Evolutionary conservation across 2,329 filamentous ascomycete genomes (phyloP), one percentile per base, ranked within the genome.

Genomic region (Hymenotorrendiella dingleyae): DNA sequence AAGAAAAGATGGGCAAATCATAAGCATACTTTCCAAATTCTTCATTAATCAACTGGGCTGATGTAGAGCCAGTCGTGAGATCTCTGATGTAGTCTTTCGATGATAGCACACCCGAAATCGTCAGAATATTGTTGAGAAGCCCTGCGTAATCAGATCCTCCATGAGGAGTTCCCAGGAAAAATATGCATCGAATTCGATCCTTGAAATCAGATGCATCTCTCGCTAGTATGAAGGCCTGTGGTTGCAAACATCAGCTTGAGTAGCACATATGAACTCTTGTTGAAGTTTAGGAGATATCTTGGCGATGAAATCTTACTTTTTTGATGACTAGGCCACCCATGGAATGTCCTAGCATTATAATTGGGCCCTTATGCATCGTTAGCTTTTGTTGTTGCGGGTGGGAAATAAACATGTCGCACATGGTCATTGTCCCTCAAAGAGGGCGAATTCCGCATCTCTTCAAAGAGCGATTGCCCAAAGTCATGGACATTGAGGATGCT

Each of bases 301-400:
- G 29, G 14, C 14, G 7, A 32, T 9, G 7, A 6, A 9, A 7
- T 36, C 14, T 21, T 36, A 36, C 45, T 50, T 62, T 59, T 42
- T 65, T 65, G 5, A 64, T 58, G 1, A 64, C 57, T 2, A 64
- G 43, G 1, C 49, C 48, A 1, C 70, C 69, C 68, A 73, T 70
- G 24, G 63, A 67, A 46, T 73, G 70, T 3, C 56, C 67, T 10
- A 72, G 58, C 11, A 71, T 56, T 4, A 72, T 61, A 14, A 72
- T 64, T 3, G 58, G 60, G 14, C 6, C 10, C 26, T 28, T 28
- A n/a, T 8, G 26, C 26, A 11, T 28, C 26, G 26, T 28, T 28
- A 28, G 26, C 26, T n/a, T 11, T n/a, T 4, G 2, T 28, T 10
- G 14, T 28, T 10, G 26, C 26, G 10, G 3, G 2, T 28, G 26